Evolutionary conservation across 371 early-diverging fungal genomes (phyloP).

Genomic region (Mucor piriformis): DNA sequence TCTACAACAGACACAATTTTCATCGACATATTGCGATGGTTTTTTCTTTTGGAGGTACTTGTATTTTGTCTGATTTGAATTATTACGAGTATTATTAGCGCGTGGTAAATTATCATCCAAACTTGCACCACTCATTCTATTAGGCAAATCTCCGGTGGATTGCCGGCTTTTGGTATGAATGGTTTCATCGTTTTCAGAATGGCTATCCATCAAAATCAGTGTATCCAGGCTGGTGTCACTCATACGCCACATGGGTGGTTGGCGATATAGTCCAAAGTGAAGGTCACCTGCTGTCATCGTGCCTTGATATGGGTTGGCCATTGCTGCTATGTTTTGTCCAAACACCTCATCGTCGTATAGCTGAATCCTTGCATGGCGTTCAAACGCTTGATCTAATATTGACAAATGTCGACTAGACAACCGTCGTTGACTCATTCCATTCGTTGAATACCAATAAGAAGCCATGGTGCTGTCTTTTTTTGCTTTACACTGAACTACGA

Average conservation of each 20-base stretch:
- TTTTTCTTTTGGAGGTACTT: neutral
- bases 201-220: slow-evolving; percentile 23
- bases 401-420: slow-evolving; percentile 28
- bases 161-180: neutral
- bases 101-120: neutral
- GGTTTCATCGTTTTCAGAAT: neutral
- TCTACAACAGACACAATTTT: slow-evolving; percentile 15
- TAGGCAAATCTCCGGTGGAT: neutral
- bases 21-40: neutral
- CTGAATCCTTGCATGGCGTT: slow-evolving; percentile 32
- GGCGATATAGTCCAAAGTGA: slow-evolving; percentile 37
- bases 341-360: slow-evolving; percentile 41
- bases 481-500: neutral
- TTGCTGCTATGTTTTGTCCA: slow-evolving; percentile 42
- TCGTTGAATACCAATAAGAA: slow-evolving; percentile 40
- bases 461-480: slow-evolving; percentile 4
- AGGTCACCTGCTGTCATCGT: slow-evolving; percentile 37
- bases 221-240: slow-evolving; percentile 34
- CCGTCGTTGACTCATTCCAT: slow-evolving; percentile 30
- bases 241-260: slow-evolving; percentile 37
- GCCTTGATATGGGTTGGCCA: slow-evolving; percentile 36
- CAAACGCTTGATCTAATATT: slow-evolving; percentile 34
- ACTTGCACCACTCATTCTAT: neutral
- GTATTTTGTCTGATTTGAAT: neutral
- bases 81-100: neutral